Percentiles rank a stretch among this genome's conserved stretches.
These are phyloP conservation scores for Pseudoscleropodium purum DNA, from an alignment of 225 moss, liverwort and hornwort species.

Conservation along the genomic window DNA sequence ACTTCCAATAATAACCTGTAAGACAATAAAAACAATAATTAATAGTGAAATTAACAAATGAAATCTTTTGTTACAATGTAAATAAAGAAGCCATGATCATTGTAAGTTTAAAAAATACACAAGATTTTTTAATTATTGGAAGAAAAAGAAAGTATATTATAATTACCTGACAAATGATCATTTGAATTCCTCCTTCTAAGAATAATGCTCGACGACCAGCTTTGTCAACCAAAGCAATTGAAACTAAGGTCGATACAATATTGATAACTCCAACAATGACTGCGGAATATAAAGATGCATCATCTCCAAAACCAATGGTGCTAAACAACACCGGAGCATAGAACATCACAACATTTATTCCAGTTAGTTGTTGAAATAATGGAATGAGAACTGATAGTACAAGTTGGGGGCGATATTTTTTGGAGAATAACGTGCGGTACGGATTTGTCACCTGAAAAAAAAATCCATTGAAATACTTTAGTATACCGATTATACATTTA, in stretches of 20 bases:
- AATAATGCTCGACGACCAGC: constrained; percentile 28
- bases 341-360: constrained; percentile 57
- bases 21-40: not conserved
- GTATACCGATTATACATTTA: no score
- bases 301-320: constrained; percentile 35
- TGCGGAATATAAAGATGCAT: constrained; percentile 32
- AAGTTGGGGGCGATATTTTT: constrained; percentile 33
- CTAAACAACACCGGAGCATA: constrained; percentile 42
- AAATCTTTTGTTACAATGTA: not conserved
- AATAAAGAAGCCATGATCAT: not conserved
- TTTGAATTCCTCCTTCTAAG: constrained; percentile 47
- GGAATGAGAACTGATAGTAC: constrained; percentile 34
- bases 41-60: not conserved
- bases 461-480: not conserved
- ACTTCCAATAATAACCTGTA: not conserved
- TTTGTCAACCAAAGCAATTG: constrained; percentile 35
- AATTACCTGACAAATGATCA: constrained; percentile 37
- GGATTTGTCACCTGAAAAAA: not conserved
- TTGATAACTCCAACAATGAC: constrained; percentile 48
- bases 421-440: not conserved
- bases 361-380: constrained; percentile 50
- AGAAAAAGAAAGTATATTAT: not conserved
- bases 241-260: constrained; percentile 26
- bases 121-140: not conserved
- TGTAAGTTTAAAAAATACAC: fast-evolving